phyloP scores from a whole-genome alignment of 768 basidiomycete genomes.

The Auricularia heimuer region DNA sequence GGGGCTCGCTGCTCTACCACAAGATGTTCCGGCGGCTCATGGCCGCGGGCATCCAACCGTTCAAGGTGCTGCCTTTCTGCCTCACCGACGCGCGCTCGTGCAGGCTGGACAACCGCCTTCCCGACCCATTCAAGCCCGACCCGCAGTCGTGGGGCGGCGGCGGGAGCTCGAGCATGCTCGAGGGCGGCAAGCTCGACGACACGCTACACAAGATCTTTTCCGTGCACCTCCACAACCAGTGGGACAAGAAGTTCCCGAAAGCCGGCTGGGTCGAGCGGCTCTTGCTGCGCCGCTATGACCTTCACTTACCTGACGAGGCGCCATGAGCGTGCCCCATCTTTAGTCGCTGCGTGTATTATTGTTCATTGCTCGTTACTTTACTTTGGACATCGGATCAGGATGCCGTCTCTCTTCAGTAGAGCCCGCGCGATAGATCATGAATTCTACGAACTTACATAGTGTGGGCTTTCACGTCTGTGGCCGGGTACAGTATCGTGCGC shows the following conservation, averaged over 20 bases:
- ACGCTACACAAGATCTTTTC: constrained; percentile 68
- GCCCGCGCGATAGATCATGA: too few relatives aligned
- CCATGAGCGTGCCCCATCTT: background rate
- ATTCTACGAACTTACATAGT: too few relatives aligned
- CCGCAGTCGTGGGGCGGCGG: constrained; percentile 53
- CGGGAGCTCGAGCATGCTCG: constrained; percentile 50
- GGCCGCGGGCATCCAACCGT: constrained; percentile 62
- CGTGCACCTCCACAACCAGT: constrained; percentile 92
- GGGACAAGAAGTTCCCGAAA: constrained; percentile 77
- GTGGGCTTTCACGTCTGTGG: too few relatives aligned
- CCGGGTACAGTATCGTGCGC: too few relatives aligned
- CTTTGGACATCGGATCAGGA: too few relatives aligned
- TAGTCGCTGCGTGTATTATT: too few relatives aligned
- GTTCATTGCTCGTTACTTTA: too few relatives aligned
- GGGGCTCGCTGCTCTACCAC: constrained; percentile 87
- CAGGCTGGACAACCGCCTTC: constrained; percentile 84
- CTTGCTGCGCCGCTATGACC: constrained; percentile 55
- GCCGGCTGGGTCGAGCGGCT: constrained; percentile 83
- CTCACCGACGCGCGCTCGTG: constrained; percentile 89
- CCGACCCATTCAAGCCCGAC: constrained; percentile 69
- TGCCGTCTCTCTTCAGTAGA: too few relatives aligned
- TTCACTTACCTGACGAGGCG: background rate
- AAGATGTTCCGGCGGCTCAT: constrained; percentile 85
- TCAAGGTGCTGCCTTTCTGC: constrained; percentile 91
- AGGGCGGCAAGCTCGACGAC: constrained; percentile 53